Evolutionary conservation across 176 grass and related monocot species (phyloP).

Genomic region (Carex scoparia): DNA sequence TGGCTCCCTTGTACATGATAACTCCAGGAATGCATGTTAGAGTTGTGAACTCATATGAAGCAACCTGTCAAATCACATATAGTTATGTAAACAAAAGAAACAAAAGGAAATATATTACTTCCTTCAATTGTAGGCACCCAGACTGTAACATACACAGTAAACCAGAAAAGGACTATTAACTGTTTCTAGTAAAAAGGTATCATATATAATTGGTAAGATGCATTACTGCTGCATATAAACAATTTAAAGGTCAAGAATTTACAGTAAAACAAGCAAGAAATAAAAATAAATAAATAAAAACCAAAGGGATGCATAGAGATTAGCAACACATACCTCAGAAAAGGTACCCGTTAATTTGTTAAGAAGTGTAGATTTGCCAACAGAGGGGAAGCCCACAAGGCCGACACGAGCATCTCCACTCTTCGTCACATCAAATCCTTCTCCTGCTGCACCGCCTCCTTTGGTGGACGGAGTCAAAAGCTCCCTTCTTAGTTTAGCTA

Average conservation of each 20-base stretch:
- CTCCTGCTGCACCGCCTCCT: slow-evolving; percentile 73
- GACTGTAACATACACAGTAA: neutral
- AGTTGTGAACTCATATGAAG: slow-evolving; percentile 91
- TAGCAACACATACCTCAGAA: slow-evolving; percentile 61
- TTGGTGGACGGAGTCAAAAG: slow-evolving; percentile 72
- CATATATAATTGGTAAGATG: neutral
- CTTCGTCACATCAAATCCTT: slow-evolving; percentile 98
- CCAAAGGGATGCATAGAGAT: slow-evolving; percentile 16
- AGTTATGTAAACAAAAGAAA: slow-evolving; percentile 5
- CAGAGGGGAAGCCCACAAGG: slow-evolving; percentile 90
- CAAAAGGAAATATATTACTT: neutral
- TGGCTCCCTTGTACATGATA: slow-evolving; percentile 85
- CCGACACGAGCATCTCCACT: slow-evolving; percentile 95
- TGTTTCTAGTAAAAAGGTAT: neutral
- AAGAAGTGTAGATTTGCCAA: slow-evolving; percentile 93
- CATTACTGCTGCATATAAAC: neutral
- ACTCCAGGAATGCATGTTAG: slow-evolving; percentile 96
- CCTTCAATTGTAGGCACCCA: neutral
- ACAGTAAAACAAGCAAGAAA: neutral
- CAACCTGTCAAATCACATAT: slow-evolving; percentile 54
- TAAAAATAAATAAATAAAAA: slow-evolving; percentile 11
- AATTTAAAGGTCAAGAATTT: neutral
- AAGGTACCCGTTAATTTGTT: slow-evolving; percentile 97
- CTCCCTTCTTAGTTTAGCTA: slow-evolving; percentile 85
- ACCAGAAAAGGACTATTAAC: neutral